phyloP scores from a whole-genome alignment of 1,139 yeast species.

The Hyphopichia khmerensis region DNA sequence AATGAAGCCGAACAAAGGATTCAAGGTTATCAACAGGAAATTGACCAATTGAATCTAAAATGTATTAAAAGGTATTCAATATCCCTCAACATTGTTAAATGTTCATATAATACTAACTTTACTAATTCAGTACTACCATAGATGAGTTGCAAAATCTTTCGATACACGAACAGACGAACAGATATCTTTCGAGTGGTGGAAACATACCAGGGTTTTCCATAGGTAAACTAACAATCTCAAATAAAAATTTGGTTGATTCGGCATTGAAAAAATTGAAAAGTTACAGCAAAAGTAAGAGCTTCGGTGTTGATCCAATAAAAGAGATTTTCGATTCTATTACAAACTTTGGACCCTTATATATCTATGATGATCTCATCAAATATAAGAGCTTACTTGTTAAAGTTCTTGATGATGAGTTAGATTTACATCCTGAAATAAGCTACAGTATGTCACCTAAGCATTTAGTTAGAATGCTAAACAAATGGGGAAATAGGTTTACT shows the following conservation, averaged over 20 bases:
- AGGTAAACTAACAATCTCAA: constrained; percentile 14
- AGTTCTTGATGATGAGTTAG: constrained; percentile 11
- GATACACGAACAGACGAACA: constrained; percentile 21
- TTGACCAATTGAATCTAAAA: background rate
- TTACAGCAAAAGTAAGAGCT: background rate
- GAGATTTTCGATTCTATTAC: constrained; percentile 9
- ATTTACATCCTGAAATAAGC: constrained; percentile 15
- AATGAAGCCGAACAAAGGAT: constrained; percentile 3
- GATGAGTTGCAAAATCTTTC: constrained; percentile 3
- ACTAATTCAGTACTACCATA: background rate
- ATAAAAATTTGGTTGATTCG: constrained; percentile 7
- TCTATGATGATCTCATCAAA: constrained; percentile 14
- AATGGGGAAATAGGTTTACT: constrained; percentile 9
- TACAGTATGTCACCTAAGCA: constrained; percentile 10
- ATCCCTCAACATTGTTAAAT: background rate
- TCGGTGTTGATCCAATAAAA: background rate
- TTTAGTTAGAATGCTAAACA: constrained; percentile 12
- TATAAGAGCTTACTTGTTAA: constrained; percentile 5
- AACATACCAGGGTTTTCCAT: constrained; percentile 15
- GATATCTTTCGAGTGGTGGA: constrained; percentile 15
- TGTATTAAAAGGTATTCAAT: background rate
- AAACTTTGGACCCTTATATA: constrained; percentile 20
- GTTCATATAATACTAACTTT: background rate
- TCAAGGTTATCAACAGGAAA: constrained; percentile 4
- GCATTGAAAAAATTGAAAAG: background rate